A percentile compares a stretch with the other conserved stretches of the same genome.
Conservation (phyloP, 2,329 filamentous ascomycete genomes). For the Colletotrichum filicis region DNA sequence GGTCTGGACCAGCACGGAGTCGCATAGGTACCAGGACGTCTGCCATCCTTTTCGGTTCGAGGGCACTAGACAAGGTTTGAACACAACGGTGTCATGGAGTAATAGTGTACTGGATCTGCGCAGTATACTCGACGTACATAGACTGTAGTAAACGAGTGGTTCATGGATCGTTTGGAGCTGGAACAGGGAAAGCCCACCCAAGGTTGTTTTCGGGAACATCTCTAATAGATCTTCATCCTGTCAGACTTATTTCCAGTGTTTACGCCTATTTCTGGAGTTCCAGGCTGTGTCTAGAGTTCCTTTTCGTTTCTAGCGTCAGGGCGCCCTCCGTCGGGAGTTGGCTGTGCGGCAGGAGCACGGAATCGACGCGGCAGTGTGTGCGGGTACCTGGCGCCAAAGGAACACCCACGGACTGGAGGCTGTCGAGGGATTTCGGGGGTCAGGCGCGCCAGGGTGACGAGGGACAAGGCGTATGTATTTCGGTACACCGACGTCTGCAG, state of each 20-base stretch:
- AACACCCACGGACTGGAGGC: conserved; percentile 18
- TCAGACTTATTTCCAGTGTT: conserved; percentile 10
- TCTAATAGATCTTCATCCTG: neutral
- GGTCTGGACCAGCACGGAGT: conserved; percentile 26
- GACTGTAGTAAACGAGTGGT: neutral
- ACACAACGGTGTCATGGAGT: neutral
- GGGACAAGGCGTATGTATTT: neutral
- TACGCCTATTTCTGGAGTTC: conserved; percentile 5
- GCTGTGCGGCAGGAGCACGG: neutral
- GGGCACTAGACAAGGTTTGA: conserved; percentile 2
- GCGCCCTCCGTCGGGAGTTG: neutral
- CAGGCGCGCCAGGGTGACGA: neutral
- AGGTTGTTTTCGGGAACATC: conserved; percentile 13
- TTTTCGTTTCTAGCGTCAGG: conserved; percentile 29
- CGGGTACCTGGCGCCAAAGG: conserved; percentile 25
- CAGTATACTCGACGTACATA: too few species aligned
- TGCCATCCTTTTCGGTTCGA: conserved; percentile 15
- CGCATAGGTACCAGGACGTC: conserved; percentile 3
- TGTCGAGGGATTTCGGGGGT: conserved; percentile 18
- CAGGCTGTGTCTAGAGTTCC: conserved; percentile 25
- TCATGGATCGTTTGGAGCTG: conserved; percentile 8
- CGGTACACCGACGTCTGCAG: neutral
- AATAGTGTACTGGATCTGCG: neutral
- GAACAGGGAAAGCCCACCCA: conserved; percentile 16
- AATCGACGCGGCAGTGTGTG: conserved; percentile 18